phyloP scores from a whole-genome alignment of 2,329 filamentous ascomycete species.

The Rachicladosporium sp. region DNA sequence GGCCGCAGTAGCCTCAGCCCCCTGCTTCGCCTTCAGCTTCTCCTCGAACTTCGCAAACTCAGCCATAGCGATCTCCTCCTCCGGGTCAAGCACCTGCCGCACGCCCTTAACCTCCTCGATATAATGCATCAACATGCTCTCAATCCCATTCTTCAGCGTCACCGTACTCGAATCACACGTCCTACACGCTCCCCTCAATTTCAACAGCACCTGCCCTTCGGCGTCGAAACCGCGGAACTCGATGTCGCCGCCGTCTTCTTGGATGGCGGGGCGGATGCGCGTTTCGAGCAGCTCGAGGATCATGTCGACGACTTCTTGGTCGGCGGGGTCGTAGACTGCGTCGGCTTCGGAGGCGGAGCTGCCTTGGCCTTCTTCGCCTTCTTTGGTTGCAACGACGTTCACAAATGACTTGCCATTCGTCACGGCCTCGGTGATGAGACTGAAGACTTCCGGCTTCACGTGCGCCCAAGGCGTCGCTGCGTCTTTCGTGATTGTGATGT shows the following conservation, averaged over 20 bases:
- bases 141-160: slow-evolving; percentile 93
- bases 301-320: slow-evolving; percentile 92
- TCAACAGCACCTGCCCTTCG: slow-evolving; percentile 56
- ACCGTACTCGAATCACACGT: slow-evolving; percentile 96
- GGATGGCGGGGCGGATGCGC: slow-evolving; percentile 84
- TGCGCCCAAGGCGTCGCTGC: slow-evolving; percentile 84
- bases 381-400: slow-evolving; percentile 51
- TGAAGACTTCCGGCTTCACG: slow-evolving; percentile 89
- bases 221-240: slow-evolving; percentile 77
- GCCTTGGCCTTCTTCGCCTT: slow-evolving; percentile 36
- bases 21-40: slow-evolving; percentile 53
- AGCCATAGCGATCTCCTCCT: slow-evolving; percentile 74
- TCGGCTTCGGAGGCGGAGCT: slow-evolving; percentile 48
- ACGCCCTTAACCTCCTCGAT: slow-evolving; percentile 95
- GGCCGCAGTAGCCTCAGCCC: slow-evolving; percentile 16
- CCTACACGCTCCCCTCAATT: slow-evolving; percentile 85
- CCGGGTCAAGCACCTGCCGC: slow-evolving; percentile 77
- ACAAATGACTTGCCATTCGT: slow-evolving; percentile 75
- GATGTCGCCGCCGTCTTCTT: slow-evolving; percentile 95
- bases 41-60: slow-evolving; percentile 96
- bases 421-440: slow-evolving; percentile 84
- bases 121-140: slow-evolving; percentile 84
- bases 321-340: slow-evolving; percentile 74
- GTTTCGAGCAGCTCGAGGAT: slow-evolving; percentile 97
- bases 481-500: slow-evolving; percentile 92